phyloP scores from a whole-genome alignment of 495 filamentous ascomycete species.

The Trichoderma parareesei region DNA sequence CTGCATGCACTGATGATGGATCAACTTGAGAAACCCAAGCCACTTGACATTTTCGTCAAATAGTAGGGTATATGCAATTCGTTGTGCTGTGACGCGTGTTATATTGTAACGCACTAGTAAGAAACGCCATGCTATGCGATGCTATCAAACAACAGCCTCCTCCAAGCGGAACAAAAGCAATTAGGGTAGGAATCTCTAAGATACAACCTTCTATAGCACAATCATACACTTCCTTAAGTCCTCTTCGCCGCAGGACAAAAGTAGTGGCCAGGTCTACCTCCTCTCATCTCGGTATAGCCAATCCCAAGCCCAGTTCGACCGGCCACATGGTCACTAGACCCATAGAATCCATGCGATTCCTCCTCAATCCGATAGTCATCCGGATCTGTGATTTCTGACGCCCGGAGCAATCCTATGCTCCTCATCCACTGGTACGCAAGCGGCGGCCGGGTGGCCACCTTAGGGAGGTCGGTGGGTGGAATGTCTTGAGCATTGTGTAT shows the following conservation, averaged over 20 bases:
- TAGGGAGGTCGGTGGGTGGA: not conserved
- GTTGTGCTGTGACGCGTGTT: too few species aligned
- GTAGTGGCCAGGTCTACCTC: not conserved
- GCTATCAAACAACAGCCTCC: too few species aligned
- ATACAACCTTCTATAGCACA: too few species aligned
- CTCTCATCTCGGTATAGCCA: not conserved
- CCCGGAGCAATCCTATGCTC: not conserved
- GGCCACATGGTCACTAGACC: not conserved
- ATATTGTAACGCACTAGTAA: too few species aligned
- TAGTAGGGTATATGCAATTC: too few species aligned
- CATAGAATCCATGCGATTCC: conserved; percentile 3
- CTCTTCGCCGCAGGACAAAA: not conserved
- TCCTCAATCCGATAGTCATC: not conserved
- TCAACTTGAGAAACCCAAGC: too few species aligned
- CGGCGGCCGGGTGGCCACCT: not conserved
- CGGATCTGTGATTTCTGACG: not conserved
- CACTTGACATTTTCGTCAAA: too few species aligned
- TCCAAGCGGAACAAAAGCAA: too few species aligned
- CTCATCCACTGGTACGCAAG: conserved; percentile 1
- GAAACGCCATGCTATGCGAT: too few species aligned
- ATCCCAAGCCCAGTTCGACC: not conserved
- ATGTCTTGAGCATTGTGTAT: not conserved
- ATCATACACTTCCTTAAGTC: not conserved
- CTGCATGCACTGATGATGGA: too few species aligned
- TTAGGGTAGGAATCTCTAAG: too few species aligned